Evolutionary conservation across 148 eudicot species (phyloP).

Genomic region (Spergularia marina): DNA sequence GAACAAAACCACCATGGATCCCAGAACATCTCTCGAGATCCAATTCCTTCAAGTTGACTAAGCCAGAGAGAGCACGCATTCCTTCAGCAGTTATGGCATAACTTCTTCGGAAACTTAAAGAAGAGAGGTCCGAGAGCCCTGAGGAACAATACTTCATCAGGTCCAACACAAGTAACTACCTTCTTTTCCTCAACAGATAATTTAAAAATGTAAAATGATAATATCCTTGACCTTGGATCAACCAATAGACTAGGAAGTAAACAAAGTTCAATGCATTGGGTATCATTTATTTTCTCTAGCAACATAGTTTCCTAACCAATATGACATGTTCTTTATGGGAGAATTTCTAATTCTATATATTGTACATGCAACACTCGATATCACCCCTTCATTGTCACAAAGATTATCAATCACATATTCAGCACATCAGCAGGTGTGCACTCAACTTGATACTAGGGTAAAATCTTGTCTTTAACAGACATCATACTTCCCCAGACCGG

Average conservation of each 20-base stretch:
- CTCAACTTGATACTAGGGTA: neutral
- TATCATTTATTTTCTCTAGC: neutral
- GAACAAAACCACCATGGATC: conserved; percentile 75
- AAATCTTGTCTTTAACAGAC: neutral
- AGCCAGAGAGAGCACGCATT: conserved; percentile 54
- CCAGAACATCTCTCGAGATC: conserved; percentile 79
- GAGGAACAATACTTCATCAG: conserved; percentile 18
- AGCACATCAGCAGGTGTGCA: neutral
- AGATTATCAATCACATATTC: neutral
- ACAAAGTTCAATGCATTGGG: neutral
- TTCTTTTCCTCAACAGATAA: neutral
- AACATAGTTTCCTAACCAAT: neutral
- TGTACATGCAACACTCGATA: neutral
- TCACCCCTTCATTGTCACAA: neutral
- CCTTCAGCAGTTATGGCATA: conserved; percentile 62
- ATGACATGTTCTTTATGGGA: neutral
- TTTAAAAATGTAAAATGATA: neutral
- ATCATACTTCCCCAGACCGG: neutral
- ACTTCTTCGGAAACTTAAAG: conserved; percentile 61
- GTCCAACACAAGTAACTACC: neutral
- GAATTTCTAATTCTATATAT: neutral
- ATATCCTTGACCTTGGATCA: neutral
- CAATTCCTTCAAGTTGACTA: conserved; percentile 61
- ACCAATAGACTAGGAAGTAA: neutral
- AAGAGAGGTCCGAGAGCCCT: conserved; percentile 65